Conservation (phyloP, 73 alveolate species). For the Paramecium octaurelia region DNA sequence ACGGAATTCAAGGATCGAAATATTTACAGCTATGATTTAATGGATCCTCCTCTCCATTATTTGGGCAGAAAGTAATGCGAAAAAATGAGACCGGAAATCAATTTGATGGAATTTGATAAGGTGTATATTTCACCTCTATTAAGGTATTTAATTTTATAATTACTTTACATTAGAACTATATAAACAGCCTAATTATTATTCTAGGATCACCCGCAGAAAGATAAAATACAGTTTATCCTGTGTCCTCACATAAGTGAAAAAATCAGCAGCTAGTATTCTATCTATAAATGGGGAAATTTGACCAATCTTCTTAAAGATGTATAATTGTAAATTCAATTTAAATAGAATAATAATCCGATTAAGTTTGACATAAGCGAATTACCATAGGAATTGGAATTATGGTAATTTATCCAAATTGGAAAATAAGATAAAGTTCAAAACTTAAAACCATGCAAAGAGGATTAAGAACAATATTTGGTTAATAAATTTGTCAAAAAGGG, state of each 20-base stretch:
- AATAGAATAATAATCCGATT: background rate
- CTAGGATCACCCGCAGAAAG: constrained; percentile 8
- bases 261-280: background rate
- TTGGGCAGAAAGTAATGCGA: background rate
- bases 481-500: constrained; percentile 2
- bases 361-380: background rate
- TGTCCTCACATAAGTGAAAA: background rate
- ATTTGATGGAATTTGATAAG: background rate
- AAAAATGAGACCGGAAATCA: background rate
- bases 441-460: background rate
- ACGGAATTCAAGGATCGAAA: background rate
- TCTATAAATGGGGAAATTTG: constrained; percentile 29
- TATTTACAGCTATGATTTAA: background rate
- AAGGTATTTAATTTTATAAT: background rate
- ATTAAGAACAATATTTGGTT: background rate
- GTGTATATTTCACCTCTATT: constrained; percentile 29
- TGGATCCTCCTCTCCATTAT: constrained; percentile 41
- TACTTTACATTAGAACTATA: background rate
- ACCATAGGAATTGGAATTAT: background rate
- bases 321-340: background rate
- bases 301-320: background rate
- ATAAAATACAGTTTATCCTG: background rate
- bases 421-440: no score
- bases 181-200: constrained; percentile 34
- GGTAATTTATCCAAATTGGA: background rate